Percentiles rank a stretch among this genome's conserved stretches.
phyloP scores from a whole-genome alignment of 768 basidiomycete species.

The Boletus bicolor region DNA sequence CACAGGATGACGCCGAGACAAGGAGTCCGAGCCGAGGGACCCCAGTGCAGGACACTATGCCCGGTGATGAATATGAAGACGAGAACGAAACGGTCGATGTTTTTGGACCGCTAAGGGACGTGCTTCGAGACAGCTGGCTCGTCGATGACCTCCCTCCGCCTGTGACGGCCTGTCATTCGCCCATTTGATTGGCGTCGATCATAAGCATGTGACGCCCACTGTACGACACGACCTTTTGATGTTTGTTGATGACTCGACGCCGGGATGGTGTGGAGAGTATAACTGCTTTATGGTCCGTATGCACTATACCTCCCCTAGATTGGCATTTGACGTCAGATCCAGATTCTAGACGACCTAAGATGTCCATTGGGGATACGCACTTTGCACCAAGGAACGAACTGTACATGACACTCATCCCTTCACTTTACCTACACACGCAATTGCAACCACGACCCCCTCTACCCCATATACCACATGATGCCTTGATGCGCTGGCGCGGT shows the following conservation, averaged over 20 bases:
- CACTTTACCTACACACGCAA: not conserved
- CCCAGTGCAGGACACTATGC: not conserved
- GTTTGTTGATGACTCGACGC: constrained; percentile 4
- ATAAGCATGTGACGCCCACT: not conserved
- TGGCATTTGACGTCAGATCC: not conserved
- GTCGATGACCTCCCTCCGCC: not conserved
- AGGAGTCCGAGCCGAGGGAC: constrained; percentile 4
- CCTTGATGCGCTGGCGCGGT: constrained; percentile 16
- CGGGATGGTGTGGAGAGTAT: not conserved
- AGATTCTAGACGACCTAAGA: constrained; percentile 8
- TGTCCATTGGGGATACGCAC: not conserved
- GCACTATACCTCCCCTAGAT: not conserved
- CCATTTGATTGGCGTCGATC: not conserved
- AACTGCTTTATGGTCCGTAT: constrained; percentile 14
- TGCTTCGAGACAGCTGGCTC: constrained; percentile 12
- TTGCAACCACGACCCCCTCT: not conserved
- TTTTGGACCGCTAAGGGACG: constrained; percentile 5
- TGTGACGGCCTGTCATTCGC: not conserved
- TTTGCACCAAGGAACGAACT: not conserved
- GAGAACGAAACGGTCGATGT: constrained; percentile 6
- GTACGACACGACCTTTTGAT: not conserved
- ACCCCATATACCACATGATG: constrained; percentile 1
- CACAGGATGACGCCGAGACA: constrained; percentile 21
- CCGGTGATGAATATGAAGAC: not conserved
- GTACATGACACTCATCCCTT: not conserved